Evolutionary conservation across 2,329 filamentous ascomycete genomes (phyloP), one percentile per base, ranked within the genome.

Genomic region (Emmonsiellopsis sp.): DNA sequence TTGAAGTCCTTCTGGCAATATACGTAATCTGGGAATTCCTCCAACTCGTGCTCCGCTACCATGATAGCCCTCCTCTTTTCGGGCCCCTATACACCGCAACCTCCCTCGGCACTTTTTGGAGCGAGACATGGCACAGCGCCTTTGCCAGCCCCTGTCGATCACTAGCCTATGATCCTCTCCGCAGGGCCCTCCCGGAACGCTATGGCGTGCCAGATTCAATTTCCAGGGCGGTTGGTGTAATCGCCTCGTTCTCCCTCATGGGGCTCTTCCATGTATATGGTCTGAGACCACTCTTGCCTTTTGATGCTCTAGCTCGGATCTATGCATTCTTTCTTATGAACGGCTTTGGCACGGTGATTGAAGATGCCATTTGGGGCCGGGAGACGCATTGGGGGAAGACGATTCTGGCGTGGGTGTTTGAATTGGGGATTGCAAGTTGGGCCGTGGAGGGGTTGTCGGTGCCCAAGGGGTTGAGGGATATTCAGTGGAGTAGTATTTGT

Each of bases 91-190:
- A 71, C 52, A 56, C 61, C 8, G 65, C 63, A 5, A 63, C 71
- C 51, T 70, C 67, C 43, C 56, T 71, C 37, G 61, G 62, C 2
- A 65, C 65, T 2, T 71, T 71, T 52, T 74, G 71, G 71, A 69
- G 63, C 11, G 69, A 71, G 56, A 72, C 68, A 14, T 74, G 71
- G 71, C 71, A 74, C 49, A 73, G 71, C 50, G 68, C 64, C 0
- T 73, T 73, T 55, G 64, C 70, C 6, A 64, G 69, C 33, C 70
- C 71, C 0, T 72, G 69, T 44, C 64, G 63, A 5, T 68, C 63
- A 6, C 62, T 74, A n/a, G 68, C 66, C 6, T 73, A 73, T 50
- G 56, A 55, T 1, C 71, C 71, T 4, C 56, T 71, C 21, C 61
- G 68, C n/a, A 59, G 61, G 17, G 52, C 58, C 1, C 63, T 73